Percentiles rank a stretch among this genome's conserved stretches.
Conservation (phyloP, 768 basidiomycete species). For the Hemileccinum impolitum region DNA sequence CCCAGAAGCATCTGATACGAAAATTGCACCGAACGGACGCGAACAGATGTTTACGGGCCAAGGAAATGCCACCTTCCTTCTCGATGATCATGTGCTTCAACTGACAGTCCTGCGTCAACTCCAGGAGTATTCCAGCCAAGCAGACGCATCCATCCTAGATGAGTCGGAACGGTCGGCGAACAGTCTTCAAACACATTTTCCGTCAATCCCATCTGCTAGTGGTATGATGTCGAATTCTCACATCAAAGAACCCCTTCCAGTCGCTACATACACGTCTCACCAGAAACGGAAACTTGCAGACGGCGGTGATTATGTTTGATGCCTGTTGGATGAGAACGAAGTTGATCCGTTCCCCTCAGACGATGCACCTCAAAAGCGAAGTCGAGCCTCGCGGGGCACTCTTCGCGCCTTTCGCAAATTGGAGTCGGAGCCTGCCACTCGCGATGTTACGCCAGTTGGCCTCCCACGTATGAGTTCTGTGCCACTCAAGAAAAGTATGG, state of each 20-base stretch:
- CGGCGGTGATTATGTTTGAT: conserved; percentile 6
- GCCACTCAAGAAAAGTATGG: conserved; percentile 18
- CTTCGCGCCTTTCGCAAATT: conserved; percentile 15
- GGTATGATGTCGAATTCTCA: not conserved
- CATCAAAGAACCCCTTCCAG: not conserved
- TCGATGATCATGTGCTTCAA: conserved; percentile 1
- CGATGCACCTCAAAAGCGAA: conserved; percentile 21
- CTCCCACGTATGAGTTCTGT: conserved; percentile 22
- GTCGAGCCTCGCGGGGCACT: conserved; percentile 10
- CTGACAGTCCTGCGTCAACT: conserved; percentile 13
- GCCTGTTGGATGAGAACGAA: not conserved
- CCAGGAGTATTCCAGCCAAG: conserved; percentile 15
- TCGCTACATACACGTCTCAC: not conserved
- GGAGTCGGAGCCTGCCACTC: conserved; percentile 30
- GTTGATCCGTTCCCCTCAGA: conserved; percentile 15
- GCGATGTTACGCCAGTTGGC: conserved; percentile 17
- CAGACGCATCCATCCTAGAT: not conserved
- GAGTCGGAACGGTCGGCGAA: conserved; percentile 2
- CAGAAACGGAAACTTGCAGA: conserved; percentile 14
- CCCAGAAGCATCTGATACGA: not conserved
- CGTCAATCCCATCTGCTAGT: not conserved
- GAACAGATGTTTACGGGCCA: not conserved
- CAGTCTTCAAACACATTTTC: not conserved
- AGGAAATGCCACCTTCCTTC: conserved; percentile 11
- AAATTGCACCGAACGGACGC: not conserved